Conservation (phyloP, 108 stramenopile species). For the Parietichytrium sp. region DNA sequence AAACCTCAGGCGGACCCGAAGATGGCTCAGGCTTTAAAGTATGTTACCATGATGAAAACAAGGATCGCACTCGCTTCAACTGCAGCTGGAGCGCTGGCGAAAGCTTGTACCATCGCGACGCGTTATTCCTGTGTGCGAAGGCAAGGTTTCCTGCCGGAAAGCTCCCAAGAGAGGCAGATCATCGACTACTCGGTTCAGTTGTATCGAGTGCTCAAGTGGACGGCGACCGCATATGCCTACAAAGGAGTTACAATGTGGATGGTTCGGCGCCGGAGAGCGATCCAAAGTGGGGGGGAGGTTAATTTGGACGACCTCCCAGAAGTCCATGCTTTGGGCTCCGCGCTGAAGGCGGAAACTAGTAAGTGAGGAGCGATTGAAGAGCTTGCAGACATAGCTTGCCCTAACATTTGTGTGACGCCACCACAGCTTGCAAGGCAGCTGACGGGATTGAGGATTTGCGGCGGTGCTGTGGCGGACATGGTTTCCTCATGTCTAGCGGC, state of each 20-base stretch:
- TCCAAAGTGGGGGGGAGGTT: slow-evolving; percentile 16
- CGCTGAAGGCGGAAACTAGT: slow-evolving; percentile 23
- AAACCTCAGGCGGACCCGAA: background rate
- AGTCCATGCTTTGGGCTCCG: background rate
- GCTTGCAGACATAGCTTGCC: too few species aligned
- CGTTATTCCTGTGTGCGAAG: slow-evolving; percentile 22
- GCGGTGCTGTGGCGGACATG: slow-evolving; percentile 25
- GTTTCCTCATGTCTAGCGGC: slow-evolving; percentile 11
- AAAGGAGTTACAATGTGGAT: slow-evolving; percentile 16
- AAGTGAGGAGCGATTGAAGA: too few species aligned
- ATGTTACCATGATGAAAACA: slow-evolving; percentile 25
- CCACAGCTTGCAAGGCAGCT: too few species aligned
- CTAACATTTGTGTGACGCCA: too few species aligned
- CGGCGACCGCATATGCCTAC: background rate
- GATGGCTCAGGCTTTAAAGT: slow-evolving; percentile 30
- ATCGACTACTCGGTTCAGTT: slow-evolving; percentile 29
- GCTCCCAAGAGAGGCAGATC: too few species aligned
- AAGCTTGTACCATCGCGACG: slow-evolving; percentile 13
- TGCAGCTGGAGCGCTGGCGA: slow-evolving; percentile 15
- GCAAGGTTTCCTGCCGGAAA: slow-evolving; percentile 4
- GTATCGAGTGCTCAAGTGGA: slow-evolving; percentile 24
- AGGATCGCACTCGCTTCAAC: slow-evolving; percentile 28
- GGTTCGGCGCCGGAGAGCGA: slow-evolving; percentile 19
- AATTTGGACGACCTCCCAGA: slow-evolving; percentile 29
- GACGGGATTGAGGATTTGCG: slow-evolving; percentile 32